phyloP scores from a whole-genome alignment of 1,284 basidiomycete genomes.

The Anthracocystis panici-leucophaei region DNA sequence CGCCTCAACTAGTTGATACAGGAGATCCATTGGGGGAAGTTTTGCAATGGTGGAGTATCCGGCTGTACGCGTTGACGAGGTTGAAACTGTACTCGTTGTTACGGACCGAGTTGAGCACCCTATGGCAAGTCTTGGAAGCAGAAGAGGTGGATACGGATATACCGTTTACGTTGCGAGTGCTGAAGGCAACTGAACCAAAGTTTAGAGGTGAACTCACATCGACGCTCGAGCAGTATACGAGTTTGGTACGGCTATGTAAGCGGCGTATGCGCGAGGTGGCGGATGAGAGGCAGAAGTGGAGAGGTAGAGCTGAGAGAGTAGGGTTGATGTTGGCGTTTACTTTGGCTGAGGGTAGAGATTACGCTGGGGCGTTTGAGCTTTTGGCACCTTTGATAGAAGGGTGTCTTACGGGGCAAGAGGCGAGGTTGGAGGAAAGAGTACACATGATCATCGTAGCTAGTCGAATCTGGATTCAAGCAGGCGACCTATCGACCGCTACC shows the following conservation, averaged over 20 bases:
- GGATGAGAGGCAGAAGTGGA: constrained; percentile 22
- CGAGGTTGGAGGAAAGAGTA: background rate
- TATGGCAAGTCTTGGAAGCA: constrained; percentile 31
- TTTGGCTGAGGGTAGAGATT: constrained; percentile 36
- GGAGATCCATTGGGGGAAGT: constrained; percentile 10
- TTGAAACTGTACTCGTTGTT: constrained; percentile 44
- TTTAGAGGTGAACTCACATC: constrained; percentile 14
- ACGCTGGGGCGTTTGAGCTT: constrained; percentile 22
- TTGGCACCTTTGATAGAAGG: constrained; percentile 23
- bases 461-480: constrained; percentile 29
- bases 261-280: constrained; percentile 19
- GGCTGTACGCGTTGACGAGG: constrained; percentile 44
- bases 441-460: constrained; percentile 17
- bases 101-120: constrained; percentile 25
- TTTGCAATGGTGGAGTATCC: constrained; percentile 47
- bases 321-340: constrained; percentile 31
- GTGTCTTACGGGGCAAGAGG: background rate
- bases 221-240: constrained; percentile 20
- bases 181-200: constrained; percentile 32
- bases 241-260: constrained; percentile 20
- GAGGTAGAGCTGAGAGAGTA: constrained; percentile 15
- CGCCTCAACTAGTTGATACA: constrained; percentile 3
- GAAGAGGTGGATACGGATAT: constrained; percentile 6
- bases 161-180: constrained; percentile 34
- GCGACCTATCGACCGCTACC: constrained; percentile 16